Evolutionary conservation across 1,284 basidiomycete species (phyloP).

Genomic region (Thecaphora thlaspeos): DNA sequence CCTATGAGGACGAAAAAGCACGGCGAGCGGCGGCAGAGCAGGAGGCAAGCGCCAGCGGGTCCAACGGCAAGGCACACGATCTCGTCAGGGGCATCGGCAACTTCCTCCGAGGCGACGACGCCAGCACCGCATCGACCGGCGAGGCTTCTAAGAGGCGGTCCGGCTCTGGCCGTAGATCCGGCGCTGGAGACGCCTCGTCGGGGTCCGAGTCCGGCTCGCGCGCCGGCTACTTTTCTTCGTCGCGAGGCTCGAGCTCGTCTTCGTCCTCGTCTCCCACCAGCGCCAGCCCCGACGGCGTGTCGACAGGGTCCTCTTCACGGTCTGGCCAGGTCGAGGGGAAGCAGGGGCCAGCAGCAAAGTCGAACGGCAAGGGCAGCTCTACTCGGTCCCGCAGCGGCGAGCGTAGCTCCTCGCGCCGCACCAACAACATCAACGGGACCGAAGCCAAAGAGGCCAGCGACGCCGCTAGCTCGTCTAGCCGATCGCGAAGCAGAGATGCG

Average conservation of each 20-base stretch:
- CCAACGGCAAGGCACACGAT: conserved; percentile 9
- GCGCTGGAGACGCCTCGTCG: conserved; percentile 2
- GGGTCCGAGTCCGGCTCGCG: conserved; percentile 17
- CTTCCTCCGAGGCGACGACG: conserved; percentile 13
- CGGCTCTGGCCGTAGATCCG: conserved; percentile 4
- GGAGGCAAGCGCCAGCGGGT: conserved; percentile 2
- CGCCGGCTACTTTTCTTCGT: conserved; percentile 27
- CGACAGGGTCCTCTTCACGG: background rate
- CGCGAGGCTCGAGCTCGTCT: conserved; percentile 18
- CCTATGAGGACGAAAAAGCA: conserved; percentile 32
- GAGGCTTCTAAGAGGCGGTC: background rate
- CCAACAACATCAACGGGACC: too few species aligned
- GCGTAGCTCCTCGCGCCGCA: too few species aligned
- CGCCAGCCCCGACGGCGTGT: conserved; percentile 20
- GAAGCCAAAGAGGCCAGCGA: conserved; percentile 31
- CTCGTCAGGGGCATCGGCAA: conserved; percentile 17
- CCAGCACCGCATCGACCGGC: background rate
- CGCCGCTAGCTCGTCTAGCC: conserved; percentile 24
- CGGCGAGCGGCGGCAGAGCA: conserved; percentile 26
- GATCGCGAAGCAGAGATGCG: conserved; percentile 10
- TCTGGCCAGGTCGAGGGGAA: background rate
- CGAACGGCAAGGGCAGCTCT: too few species aligned
- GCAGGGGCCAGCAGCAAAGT: background rate
- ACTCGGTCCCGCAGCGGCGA: too few species aligned
- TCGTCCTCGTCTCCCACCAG: conserved; percentile 7